Evolutionary conservation across 1,139 yeast genomes (phyloP).

Genomic region (Magnusiomyces suaveolens): DNA sequence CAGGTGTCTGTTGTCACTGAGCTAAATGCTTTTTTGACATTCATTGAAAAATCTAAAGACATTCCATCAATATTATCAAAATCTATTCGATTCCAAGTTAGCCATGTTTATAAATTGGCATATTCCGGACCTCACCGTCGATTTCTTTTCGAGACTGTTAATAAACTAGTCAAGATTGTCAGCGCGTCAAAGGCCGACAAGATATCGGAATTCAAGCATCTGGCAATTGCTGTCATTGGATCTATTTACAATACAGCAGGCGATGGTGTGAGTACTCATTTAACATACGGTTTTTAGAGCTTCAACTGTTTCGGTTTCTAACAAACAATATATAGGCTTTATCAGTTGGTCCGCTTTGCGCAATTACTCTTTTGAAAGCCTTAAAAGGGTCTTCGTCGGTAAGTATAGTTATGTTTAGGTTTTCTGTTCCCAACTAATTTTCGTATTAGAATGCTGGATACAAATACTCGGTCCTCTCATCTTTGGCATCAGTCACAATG

Average conservation of each 20-base stretch:
- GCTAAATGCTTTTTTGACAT: constrained; percentile 18
- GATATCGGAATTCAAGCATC: constrained; percentile 23
- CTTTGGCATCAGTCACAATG: constrained; percentile 22
- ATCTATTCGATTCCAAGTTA: constrained; percentile 20
- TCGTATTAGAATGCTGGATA: constrained; percentile 24
- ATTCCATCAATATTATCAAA: constrained; percentile 15
- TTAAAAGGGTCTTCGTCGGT: constrained; percentile 23
- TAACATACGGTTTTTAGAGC: too few species aligned
- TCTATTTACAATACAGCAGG: constrained; percentile 23
- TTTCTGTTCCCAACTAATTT: neutral
- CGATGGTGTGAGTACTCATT: constrained; percentile 17
- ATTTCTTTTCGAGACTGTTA: constrained; percentile 27
- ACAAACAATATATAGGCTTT: constrained; percentile 19
- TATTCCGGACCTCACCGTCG: constrained; percentile 19
- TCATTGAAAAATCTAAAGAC: constrained; percentile 18
- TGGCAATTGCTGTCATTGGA: constrained; percentile 22
- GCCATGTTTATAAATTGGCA: constrained; percentile 18
- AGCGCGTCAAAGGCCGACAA: constrained; percentile 27
- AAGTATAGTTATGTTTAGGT: constrained; percentile 11
- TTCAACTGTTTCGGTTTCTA: neutral
- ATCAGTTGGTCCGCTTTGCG: constrained; percentile 29
- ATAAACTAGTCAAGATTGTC: constrained; percentile 21
- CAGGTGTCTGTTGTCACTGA: constrained; percentile 21
- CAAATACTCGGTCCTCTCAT: constrained; percentile 20
- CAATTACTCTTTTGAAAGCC: constrained; percentile 24